Evolutionary conservation across 2,329 filamentous ascomycete genomes (phyloP).

Genomic region (Sarocladiaceae sp.): DNA sequence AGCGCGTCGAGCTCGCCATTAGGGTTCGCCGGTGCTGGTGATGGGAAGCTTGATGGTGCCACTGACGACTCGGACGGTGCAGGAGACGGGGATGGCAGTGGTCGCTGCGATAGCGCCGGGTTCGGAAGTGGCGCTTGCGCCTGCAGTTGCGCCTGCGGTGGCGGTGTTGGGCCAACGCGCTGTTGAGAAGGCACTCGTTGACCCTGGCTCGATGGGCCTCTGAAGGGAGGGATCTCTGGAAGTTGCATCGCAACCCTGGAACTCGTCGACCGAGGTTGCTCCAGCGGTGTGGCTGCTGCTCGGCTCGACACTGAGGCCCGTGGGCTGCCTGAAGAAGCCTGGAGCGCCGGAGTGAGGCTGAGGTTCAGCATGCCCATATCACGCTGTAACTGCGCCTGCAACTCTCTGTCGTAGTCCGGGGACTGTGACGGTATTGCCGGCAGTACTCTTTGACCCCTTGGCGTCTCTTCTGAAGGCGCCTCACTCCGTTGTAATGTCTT

Average conservation of each 20-base stretch:
- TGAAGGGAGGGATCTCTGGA: constrained; percentile 50
- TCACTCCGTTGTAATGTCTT: constrained; percentile 23
- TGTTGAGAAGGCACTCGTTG: constrained; percentile 22
- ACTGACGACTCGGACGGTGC: constrained; percentile 23
- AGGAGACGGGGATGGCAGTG: constrained; percentile 24
- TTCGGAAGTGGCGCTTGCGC: constrained; percentile 15
- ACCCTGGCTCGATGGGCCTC: constrained; percentile 29
- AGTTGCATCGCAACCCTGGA: constrained; percentile 37
- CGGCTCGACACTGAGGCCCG: constrained; percentile 18
- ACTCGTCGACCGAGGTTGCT: constrained; percentile 28
- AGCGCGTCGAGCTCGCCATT: constrained; percentile 76
- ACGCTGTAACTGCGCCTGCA: constrained; percentile 57
- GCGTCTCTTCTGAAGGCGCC: constrained; percentile 34
- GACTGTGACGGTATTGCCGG: constrained; percentile 44
- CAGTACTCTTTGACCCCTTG: constrained; percentile 39
- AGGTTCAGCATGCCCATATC: constrained; percentile 55
- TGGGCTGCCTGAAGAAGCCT: constrained; percentile 11
- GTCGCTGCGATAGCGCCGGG: constrained; percentile 16
- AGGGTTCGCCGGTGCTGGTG: constrained; percentile 48
- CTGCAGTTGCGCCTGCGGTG: constrained; percentile 16
- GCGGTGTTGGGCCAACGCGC: constrained; percentile 5
- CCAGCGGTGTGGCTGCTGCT: constrained; percentile 27
- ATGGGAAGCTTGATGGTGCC: constrained; percentile 46
- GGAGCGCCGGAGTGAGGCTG: constrained; percentile 15
- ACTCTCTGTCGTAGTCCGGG: constrained; percentile 52